Percentiles rank a stretch among this genome's conserved stretches.
Evolutionary conservation across 108 stramenopile genomes (phyloP).

Genomic region (Skeletonema tropicum): DNA sequence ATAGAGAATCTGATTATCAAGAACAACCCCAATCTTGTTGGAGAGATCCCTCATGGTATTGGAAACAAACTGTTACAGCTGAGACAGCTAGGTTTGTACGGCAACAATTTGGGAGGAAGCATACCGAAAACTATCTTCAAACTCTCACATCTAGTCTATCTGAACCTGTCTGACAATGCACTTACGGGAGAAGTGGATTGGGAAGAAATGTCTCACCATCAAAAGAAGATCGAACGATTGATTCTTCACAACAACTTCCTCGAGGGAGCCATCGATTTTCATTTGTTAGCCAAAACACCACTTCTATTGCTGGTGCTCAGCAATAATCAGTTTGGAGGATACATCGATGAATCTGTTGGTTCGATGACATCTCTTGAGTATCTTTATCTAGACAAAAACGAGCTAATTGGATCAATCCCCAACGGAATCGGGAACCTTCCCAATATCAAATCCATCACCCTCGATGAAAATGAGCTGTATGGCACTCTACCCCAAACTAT

Average conservation of each 20-base stretch:
- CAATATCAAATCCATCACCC: constrained; percentile 32
- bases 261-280: constrained; percentile 43
- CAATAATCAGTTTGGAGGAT: constrained; percentile 65
- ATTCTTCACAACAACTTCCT: constrained; percentile 40
- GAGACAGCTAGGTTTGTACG: constrained; percentile 70
- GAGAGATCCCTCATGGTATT: constrained; percentile 65
- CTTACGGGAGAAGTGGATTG: constrained; percentile 39
- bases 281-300: constrained; percentile 44
- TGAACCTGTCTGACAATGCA: constrained; percentile 34
- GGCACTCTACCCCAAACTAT: constrained; percentile 52
- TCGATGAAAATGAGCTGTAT: constrained; percentile 48
- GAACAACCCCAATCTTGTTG: constrained; percentile 64
- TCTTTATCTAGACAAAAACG: constrained; percentile 70
- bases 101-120: constrained; percentile 59
- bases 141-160: constrained; percentile 31
- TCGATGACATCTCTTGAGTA: constrained; percentile 52
- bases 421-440: constrained; percentile 38
- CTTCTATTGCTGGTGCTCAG: constrained; percentile 65
- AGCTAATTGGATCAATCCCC: constrained; percentile 63
- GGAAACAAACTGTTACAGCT: constrained; percentile 54
- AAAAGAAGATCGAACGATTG: constrained; percentile 23
- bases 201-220: constrained; percentile 27
- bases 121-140: constrained; percentile 51
- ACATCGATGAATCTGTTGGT: constrained; percentile 39
- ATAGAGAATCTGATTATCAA: constrained; percentile 69